Base-by-base conservation (phyloP, 2,329 filamentous ascomycete species). In the Talaromyces rugulosus region DNA sequence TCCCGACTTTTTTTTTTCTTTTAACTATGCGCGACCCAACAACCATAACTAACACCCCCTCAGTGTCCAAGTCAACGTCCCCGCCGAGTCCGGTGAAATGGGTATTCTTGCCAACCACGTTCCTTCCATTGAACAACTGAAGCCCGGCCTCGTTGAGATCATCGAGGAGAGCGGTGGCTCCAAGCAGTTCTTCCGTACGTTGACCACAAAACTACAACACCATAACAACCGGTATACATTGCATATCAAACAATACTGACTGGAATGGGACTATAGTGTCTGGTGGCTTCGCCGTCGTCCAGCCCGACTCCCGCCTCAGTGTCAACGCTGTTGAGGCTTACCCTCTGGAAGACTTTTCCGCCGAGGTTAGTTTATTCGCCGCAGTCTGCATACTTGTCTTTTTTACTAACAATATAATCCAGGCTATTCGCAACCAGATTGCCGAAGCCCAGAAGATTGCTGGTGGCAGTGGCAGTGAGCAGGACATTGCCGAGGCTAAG, bases 171-270 rank as follows among this genome's bases (percentile, higher is more conserved):
- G 82, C 75, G 91, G 92, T 75, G 76, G 78, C 69, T 89, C 78
- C 90, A 99, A 99, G 88, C 91, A 96, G 82, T 99, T 95, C 85
- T 99, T 99, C 89, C 86, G 93, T 96, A 91, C 72, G 92, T 88
- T 9, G 23, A 47, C 52, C 56, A 4, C 23, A 47, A 11, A 23
- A 23, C 23, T 23, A 23, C 44, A 47, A 12, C 44, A 23, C n/a
- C 59, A 61, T 53, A 62, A 56, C 64, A n/a, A 42, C 14, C 12
- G 7, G 5, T 47, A 11, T 47, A 47, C 44, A 47, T 27, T 47
- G 4, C n/a, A n/a, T 23, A 23, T 7, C n/a, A 66, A 70, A 64
- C 59, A 40, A 61, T 61, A 63, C 30, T 40, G 60, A 53, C 16
- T 59, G 47, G 47, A 30, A 12, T 62, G 27, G 59, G 55, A 69